Conservation (phyloP, 2,329 filamentous ascomycete species). For the Rugonectria rugulosa region DNA sequence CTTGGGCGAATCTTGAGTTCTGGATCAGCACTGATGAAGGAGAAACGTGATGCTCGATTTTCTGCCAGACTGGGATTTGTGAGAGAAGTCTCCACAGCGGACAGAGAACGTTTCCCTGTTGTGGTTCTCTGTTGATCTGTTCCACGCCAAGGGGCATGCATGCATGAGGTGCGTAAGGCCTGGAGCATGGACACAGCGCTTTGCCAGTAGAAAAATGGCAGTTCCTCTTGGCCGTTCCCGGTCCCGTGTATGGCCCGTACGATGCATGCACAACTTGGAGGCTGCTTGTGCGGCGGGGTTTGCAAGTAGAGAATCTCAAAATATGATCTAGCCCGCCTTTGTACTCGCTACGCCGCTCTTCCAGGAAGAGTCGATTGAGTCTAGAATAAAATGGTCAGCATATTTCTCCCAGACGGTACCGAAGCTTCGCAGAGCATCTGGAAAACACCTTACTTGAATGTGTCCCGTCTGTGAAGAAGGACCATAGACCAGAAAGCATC, state of each 20-base stretch:
- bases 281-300: no score
- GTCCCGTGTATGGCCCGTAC: background rate
- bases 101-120: conserved; percentile 2
- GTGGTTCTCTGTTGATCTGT: conserved; percentile 12
- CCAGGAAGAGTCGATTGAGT: no score
- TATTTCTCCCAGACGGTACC: no score
- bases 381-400: no score
- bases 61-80: background rate
- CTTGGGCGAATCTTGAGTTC: no score
- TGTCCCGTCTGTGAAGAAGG: no score
- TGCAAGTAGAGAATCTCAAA: no score
- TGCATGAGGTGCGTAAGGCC: conserved; percentile 24
- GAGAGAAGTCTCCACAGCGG: conserved; percentile 6
- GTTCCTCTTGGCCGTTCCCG: background rate
- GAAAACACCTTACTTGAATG: no score
- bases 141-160: conserved; percentile 18
- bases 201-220: background rate
- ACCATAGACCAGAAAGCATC: no score
- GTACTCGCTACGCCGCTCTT: no score
- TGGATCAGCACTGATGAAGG: background rate
- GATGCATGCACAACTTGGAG: background rate
- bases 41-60: background rate
- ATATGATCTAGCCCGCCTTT: no score
- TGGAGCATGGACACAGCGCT: conserved; percentile 9
- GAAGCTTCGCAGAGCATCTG: no score